Conservation (phyloP, 176 grass and related monocot genomes). For the Oryza glumipatula region DNA sequence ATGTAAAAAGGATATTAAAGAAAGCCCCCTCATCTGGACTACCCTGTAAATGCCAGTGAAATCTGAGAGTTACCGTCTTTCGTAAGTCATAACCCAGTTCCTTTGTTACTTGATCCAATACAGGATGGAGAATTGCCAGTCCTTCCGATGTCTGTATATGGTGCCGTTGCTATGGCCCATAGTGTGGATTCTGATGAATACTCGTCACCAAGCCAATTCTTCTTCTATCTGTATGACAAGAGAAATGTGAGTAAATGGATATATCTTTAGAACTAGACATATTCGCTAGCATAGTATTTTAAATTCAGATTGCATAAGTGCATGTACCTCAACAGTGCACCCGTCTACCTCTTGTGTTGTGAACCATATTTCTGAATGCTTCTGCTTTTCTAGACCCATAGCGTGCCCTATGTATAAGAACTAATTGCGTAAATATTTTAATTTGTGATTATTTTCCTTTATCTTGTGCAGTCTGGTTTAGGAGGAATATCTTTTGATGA, state of each 20-base stretch:
- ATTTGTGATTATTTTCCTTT: background rate
- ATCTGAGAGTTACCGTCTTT: background rate
- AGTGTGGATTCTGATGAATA: constrained; percentile 86
- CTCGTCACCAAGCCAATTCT: constrained; percentile 87
- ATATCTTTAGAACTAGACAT: background rate
- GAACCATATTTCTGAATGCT: background rate
- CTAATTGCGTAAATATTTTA: background rate
- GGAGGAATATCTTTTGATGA: constrained; percentile 98
- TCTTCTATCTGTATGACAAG: constrained; percentile 99
- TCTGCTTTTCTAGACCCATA: background rate
- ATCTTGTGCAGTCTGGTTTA: constrained; percentile 69
- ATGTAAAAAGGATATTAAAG: background rate
- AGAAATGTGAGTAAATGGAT: constrained; percentile 74
- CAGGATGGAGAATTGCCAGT: constrained; percentile 96
- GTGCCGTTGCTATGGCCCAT: constrained; percentile 90
- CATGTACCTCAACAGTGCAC: background rate
- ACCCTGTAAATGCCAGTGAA: background rate
- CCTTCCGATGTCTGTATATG: constrained; percentile 93
- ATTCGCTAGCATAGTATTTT: background rate
- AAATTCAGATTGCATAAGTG: background rate
- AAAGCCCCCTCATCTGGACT: background rate
- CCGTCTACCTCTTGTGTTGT: background rate
- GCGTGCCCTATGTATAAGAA: background rate
- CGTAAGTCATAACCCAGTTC: background rate
- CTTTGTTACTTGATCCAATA: constrained; percentile 21